Conservation (phyloP, 257 asterid genomes). For the Gentiana straminea region DNA sequence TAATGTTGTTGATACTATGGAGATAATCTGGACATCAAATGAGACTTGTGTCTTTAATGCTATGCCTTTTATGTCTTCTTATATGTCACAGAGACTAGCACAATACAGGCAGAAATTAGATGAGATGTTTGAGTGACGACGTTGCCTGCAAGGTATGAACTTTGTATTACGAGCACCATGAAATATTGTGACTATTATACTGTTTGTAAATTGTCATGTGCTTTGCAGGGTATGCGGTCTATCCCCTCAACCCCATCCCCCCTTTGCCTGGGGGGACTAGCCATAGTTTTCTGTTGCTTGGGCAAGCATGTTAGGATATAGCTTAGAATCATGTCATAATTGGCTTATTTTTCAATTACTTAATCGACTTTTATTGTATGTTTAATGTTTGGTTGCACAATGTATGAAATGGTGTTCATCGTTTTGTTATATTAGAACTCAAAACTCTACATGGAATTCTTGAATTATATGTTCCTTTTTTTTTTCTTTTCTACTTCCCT, state of each 20-base stretch:
- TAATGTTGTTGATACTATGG: no score
- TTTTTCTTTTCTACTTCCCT: no score
- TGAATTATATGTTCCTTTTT: no score
- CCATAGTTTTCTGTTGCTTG: conserved; percentile 1
- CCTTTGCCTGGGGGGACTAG: background rate
- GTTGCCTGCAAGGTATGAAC: conserved; percentile 5
- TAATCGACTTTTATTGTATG: no score
- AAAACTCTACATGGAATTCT: no score
- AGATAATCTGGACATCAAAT: no score
- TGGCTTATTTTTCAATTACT: no score
- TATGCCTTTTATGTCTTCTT: conserved; percentile 4
- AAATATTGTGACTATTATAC: background rate
- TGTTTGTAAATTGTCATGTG: background rate
- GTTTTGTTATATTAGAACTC: no score
- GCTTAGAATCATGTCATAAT: background rate
- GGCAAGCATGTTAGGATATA: background rate
- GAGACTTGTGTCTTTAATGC: background rate
- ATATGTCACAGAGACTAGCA: conserved; percentile 61
- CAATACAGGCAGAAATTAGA: conserved; percentile 84
- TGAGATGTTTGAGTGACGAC: conserved; percentile 36
- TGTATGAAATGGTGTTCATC: no score
- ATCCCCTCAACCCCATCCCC: no score
- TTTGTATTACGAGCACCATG: background rate
- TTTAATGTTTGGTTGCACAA: no score
- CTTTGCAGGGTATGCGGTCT: conserved; percentile 7